A percentile compares a stretch with the other conserved stretches of the same genome.
phyloP scores from a whole-genome alignment of 2,329 filamentous ascomycete species.

The Colletotrichum cordylinicola region DNA sequence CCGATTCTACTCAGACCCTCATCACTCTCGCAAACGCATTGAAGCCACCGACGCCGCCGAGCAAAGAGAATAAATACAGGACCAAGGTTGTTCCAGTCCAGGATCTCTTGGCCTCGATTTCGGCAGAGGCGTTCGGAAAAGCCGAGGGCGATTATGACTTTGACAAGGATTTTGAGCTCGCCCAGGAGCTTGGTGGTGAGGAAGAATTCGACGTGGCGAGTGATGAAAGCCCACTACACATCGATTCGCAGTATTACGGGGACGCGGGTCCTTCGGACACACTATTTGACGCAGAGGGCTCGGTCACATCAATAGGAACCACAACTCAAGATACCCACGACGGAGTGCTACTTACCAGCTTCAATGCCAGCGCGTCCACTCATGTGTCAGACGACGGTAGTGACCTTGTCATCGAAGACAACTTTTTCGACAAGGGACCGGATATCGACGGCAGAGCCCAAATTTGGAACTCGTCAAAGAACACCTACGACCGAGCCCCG shows the following conservation, averaged over 20 bases:
- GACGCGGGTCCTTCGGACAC: slow-evolving; percentile 48
- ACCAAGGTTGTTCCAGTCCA: slow-evolving; percentile 86
- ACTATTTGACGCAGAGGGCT: slow-evolving; percentile 50
- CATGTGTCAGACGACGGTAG: slow-evolving; percentile 57
- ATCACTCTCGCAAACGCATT: slow-evolving; percentile 80
- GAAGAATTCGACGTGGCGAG: slow-evolving; percentile 35
- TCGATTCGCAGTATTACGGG: slow-evolving; percentile 55
- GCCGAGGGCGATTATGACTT: slow-evolving; percentile 67
- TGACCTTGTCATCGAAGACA: slow-evolving; percentile 75
- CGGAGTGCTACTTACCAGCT: slow-evolving; percentile 49
- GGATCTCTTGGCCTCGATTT: slow-evolving; percentile 89
- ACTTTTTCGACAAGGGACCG: slow-evolving; percentile 74
- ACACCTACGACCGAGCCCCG: slow-evolving; percentile 74
- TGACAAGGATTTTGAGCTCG: slow-evolving; percentile 66
- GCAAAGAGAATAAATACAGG: slow-evolving; percentile 82
- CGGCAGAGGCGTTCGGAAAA: slow-evolving; percentile 79
- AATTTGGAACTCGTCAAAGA: slow-evolving; percentile 80
- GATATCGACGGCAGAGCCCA: slow-evolving; percentile 71
- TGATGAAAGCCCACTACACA: slow-evolving; percentile 40
- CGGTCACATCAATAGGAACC: slow-evolving; percentile 45
- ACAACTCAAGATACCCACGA: slow-evolving; percentile 48
- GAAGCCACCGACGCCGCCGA: slow-evolving; percentile 82
- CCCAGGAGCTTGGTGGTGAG: slow-evolving; percentile 51
- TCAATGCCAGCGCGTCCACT: slow-evolving; percentile 35
- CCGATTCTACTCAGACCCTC: slow-evolving; percentile 94